Percentiles rank a stretch among this genome's conserved stretches.
Evolutionary conservation across 2,329 filamentous ascomycete species (phyloP).

Genomic region (Cryphonectria naterciae): DNA sequence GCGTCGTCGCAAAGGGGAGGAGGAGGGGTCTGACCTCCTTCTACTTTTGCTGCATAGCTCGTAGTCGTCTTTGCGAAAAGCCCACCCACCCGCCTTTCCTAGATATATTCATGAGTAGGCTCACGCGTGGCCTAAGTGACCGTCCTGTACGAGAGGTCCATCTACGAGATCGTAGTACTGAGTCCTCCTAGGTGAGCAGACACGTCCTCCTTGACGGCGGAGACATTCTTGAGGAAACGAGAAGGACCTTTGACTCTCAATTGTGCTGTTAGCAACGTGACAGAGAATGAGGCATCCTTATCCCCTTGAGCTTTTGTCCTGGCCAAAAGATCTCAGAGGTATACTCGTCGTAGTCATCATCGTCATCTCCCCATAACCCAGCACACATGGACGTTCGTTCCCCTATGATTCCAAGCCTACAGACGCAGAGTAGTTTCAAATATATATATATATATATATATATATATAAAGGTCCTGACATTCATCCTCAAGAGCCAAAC

Average conservation of each 20-base stretch:
- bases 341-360: background rate
- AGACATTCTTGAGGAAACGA: background rate
- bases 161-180: background rate
- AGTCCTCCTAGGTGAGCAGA: background rate
- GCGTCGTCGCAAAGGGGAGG: background rate
- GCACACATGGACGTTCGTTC: background rate
- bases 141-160: background rate
- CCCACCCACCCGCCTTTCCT: background rate
- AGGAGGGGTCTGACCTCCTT: too few species aligned
- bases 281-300: background rate
- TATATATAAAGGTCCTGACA: background rate
- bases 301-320: background rate
- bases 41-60: background rate
- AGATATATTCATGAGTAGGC: background rate
- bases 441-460: too few species aligned
- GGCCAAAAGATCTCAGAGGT: background rate
- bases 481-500: slow-evolving; percentile 41
- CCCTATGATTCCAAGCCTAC: background rate
- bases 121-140: background rate
- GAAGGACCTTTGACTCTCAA: background rate
- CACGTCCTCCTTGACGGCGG: background rate
- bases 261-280: background rate
- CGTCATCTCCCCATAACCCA: background rate
- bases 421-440: background rate
- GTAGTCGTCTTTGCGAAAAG: background rate